A percentile compares a stretch with the other conserved stretches of the same genome.
phyloP scores from a whole-genome alignment of 2,329 filamentous ascomycete species.

The Pseudocercospora ulei region DNA sequence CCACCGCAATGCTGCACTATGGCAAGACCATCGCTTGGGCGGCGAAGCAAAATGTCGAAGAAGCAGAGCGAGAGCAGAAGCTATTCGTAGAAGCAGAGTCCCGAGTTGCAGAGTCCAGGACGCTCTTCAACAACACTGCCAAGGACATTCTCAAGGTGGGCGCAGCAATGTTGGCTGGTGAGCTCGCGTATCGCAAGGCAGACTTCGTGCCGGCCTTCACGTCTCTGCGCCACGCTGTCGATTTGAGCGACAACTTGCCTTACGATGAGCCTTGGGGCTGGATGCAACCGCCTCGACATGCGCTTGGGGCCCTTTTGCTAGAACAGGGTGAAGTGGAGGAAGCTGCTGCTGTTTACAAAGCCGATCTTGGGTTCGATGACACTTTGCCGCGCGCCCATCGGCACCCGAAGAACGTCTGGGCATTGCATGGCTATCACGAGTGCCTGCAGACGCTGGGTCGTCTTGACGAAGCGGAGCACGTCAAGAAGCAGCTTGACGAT shows the following conservation, averaged over 20 bases:
- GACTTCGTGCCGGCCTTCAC: conserved; percentile 47
- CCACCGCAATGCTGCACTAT: conserved; percentile 59
- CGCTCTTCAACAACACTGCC: conserved; percentile 59
- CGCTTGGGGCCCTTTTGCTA: conserved; percentile 56
- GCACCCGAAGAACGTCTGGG: conserved; percentile 67
- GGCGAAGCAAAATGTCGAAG: conserved; percentile 46
- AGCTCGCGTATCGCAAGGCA: conserved; percentile 58
- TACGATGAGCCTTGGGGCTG: conserved; percentile 69
- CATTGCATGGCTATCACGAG: conserved; percentile 62
- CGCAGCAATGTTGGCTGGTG: conserved; percentile 58
- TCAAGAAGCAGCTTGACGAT: conserved; percentile 44
- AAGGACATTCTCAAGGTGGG: conserved; percentile 53
- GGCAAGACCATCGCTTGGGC: conserved; percentile 59
- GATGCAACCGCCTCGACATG: conserved; percentile 66
- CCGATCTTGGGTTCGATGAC: conserved; percentile 38
- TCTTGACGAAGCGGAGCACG: conserved; percentile 41
- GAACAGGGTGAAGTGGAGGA: conserved; percentile 48
- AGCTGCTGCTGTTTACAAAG: conserved; percentile 35
- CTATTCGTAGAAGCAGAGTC: conserved; percentile 47
- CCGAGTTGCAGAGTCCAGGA: conserved; percentile 50
- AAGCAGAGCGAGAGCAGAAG: conserved; percentile 46
- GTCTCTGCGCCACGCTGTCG: conserved; percentile 48
- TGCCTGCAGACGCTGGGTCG: conserved; percentile 49
- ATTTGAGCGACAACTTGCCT: conserved; percentile 51
- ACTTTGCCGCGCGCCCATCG: conserved; percentile 54